Evolutionary conservation across 371 early-diverging fungal species (phyloP), one percentile per base, ranked within the genome.

Genomic region (Apophysomyces sp.): DNA sequence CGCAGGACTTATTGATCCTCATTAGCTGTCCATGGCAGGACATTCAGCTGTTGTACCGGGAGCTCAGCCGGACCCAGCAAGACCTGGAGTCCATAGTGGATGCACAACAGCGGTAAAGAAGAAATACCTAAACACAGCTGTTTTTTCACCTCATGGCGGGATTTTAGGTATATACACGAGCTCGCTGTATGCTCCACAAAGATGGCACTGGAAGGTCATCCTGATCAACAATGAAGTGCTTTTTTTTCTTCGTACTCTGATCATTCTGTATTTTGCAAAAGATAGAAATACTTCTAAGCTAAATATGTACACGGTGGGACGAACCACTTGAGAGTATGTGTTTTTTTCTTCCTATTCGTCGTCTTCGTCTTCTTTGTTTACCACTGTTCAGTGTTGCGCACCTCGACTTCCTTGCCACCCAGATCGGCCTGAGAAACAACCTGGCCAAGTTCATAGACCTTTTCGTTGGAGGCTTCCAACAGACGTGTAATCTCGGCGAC

Each of bases 381-480:
- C 82, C 82, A 81, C 13, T 44, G 55, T 24, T 76, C 78, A 58
- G 81, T 81, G 71, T 83, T 82, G 67, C 69, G 67, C 57, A 87
- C 83, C 52, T 80, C 72, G 30, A 87, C 85, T 66, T 85, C 83
- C 67, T 87, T 71, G 52, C 85, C 88, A 61, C 74, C 67, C 61
- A 80, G 72, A 18, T 77, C 83, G 29, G 71, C 71, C 72, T 78
- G 83, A 31, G 72, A 57, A 39, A 85, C 78, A 7, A 92, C 82
- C 53, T 66, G 67, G 60, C 92, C 92, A 61, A 92, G 85, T 41
- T 77, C 74, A 67, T 68, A 80, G 11, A 85, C 79, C 4, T 73
- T 74, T 67, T 95, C 95, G 52, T 89, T 87, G 26, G 74, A 76
- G 11, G 81, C 82, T 52, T 80, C 66, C 51, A 97, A 78, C 29